Conservation (phyloP, 192 early-diverging fungal genomes). For the Coemansia guatemalensis region DNA sequence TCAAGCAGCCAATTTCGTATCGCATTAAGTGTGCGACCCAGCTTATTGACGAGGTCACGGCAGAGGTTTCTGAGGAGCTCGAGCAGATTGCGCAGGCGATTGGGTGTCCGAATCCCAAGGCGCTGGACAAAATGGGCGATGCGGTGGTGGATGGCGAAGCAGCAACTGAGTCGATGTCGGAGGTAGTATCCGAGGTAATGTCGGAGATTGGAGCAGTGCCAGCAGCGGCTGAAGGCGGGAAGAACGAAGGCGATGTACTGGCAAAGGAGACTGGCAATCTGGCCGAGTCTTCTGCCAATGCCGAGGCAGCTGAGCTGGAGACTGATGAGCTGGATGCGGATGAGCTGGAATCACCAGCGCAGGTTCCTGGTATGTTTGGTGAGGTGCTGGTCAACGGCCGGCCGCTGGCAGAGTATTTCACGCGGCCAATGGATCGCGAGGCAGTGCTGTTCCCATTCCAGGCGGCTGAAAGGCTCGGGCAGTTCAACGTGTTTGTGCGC, state of each 20-base stretch:
- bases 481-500: conserved; percentile 83
- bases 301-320: background rate
- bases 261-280: no score
- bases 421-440: conserved; percentile 63
- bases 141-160: background rate
- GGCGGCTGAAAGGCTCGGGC: conserved; percentile 62
- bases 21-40: background rate
- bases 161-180: background rate
- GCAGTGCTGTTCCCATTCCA: conserved; percentile 72
- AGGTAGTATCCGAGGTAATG: no score
- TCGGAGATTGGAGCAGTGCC: background rate
- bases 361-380: conserved; percentile 33
- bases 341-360: conserved; percentile 2
- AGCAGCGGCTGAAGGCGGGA: background rate
- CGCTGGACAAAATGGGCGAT: background rate
- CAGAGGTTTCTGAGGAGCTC: background rate
- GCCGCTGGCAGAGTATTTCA: conserved; percentile 74
- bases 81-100: background rate
- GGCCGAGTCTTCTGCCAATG: background rate
- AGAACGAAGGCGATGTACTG: background rate
- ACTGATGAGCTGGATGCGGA: background rate
- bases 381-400: conserved; percentile 76
- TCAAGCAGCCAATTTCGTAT: conserved; percentile 4
- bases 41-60: conserved; percentile 48
- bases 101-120: background rate